phyloP scores from a whole-genome alignment of 768 basidiomycete genomes.

The Amanita pallidorosea region DNA sequence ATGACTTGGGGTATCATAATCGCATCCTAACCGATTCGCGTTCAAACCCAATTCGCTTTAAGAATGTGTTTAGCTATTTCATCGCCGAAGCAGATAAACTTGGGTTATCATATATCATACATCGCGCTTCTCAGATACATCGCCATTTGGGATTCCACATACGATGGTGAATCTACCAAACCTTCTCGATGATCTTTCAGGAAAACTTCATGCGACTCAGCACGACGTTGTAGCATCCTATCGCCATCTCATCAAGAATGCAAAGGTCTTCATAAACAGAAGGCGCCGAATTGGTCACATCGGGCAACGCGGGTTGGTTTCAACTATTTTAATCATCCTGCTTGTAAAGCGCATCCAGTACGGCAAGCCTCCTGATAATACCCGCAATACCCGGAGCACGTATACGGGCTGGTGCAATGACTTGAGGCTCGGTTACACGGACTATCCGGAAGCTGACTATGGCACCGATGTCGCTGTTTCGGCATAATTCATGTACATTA shows the following conservation, averaged over 20 bases:
- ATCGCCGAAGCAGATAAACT: constrained; percentile 28
- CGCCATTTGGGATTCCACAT: constrained; percentile 11
- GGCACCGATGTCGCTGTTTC: no score
- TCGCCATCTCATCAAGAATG: constrained; percentile 22
- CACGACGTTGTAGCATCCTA: constrained; percentile 31
- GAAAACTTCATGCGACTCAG: constrained; percentile 21
- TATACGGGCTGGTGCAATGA: constrained; percentile 17
- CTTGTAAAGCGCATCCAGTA: constrained; percentile 23
- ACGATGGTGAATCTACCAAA: constrained; percentile 18
- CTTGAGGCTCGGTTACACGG: constrained; percentile 22
- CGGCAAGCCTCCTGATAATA: constrained; percentile 23
- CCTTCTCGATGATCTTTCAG: constrained; percentile 10
- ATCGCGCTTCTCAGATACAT: constrained; percentile 21
- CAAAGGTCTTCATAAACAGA: constrained; percentile 30
- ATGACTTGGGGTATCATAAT: constrained; percentile 28
- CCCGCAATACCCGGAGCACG: constrained; percentile 14
- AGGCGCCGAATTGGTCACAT: constrained; percentile 22
- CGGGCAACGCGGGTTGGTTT: constrained; percentile 27
- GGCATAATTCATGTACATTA: no score
- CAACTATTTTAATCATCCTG: constrained; percentile 28
- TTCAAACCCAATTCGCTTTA: background rate
- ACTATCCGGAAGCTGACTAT: constrained; percentile 21
- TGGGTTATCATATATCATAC: constrained; percentile 19
- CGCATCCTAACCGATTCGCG: background rate
- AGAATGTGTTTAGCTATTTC: constrained; percentile 34